Base-by-base conservation (phyloP, 2,329 filamentous ascomycete genomes). In the Chaetoscypha palmicola region DNA sequence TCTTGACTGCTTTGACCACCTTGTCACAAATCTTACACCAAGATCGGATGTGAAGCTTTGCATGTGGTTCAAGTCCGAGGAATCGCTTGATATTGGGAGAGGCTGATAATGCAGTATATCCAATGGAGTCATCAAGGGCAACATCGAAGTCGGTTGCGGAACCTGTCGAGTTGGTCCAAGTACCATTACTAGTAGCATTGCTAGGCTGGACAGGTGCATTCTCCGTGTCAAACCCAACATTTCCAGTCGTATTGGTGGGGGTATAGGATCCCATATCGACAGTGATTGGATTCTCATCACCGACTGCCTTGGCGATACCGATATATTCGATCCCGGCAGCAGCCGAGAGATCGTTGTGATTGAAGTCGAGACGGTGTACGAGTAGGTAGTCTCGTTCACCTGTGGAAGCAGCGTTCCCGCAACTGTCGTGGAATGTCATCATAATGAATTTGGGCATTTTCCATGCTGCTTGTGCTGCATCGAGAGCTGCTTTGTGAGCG, bases 261-360 rank as follows among this genome's bases (percentile, higher is more conserved):
- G 42, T 40, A 28, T 45, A 45, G 4, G 42, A 23, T n/a, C 42
- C 42, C 42, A 45, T 45, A 16, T 45, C 42, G 4, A 45, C 36
- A 8, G 42, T 45, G 16, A 45, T 39, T 20, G 42, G 42, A 21
- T 45, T 45, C 28, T 45, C 19, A 17, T 33, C 32, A 11, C 42
- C 42, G 7, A 45, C 36, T 14, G 42, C 42, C 30, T 45, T 22
- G 2, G n/a, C 23, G 12, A 45, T 34, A 3, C 37, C 42, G 11
- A 45, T 45, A 7, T 45, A 37, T 7, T 28, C 23, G 9, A 45
- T 45, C 2, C 38, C 31, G 2, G 37, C 36, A 14, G 24, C 28
- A 5, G 24, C 42, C 14, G 36, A 35, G 10, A 45, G n/a, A 3
- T 39, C 22, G 9, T 33, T 19, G 30, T 30, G 36, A 10, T 45